Conservation (phyloP, 768 basidiomycete species). For the Lentinula guzmanii region DNA sequence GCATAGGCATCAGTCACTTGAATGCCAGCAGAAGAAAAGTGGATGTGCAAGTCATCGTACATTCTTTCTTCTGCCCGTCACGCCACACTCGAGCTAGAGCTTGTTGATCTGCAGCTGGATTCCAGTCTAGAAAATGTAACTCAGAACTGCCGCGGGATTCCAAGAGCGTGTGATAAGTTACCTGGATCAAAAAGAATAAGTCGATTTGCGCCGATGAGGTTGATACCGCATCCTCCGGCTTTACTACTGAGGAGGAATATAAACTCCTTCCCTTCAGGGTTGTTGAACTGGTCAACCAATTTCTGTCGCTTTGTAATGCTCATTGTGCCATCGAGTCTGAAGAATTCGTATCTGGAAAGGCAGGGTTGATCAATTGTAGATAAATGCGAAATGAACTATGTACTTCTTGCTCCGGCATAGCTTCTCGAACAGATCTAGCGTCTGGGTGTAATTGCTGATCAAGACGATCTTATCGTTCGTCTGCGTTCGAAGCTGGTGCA, state of each 20-base stretch:
- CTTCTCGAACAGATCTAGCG: slow-evolving; percentile 89
- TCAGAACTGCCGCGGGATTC: background rate
- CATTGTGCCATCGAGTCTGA: slow-evolving; percentile 95
- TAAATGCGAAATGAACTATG: slow-evolving; percentile 7
- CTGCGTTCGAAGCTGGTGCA: slow-evolving; percentile 73
- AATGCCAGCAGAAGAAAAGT: background rate
- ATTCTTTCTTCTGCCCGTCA: slow-evolving; percentile 99
- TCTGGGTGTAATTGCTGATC: slow-evolving; percentile 96
- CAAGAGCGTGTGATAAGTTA: slow-evolving; percentile 17
- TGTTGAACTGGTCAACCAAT: slow-evolving; percentile 93
- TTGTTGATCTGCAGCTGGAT: slow-evolving; percentile 97
- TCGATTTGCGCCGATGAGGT: slow-evolving; percentile 92
- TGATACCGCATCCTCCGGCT: slow-evolving; percentile 95
- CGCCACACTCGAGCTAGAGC: slow-evolving; percentile 98
- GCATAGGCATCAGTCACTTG: background rate
- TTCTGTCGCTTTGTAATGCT: slow-evolving; percentile 88
- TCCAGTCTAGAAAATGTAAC: slow-evolving; percentile 69
- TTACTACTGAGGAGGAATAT: slow-evolving; percentile 93
- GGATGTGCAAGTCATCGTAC: slow-evolving; percentile 39
- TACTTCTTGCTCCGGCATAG: slow-evolving; percentile 82
- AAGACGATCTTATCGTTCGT: slow-evolving; percentile 94
- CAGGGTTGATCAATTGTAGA: background rate
- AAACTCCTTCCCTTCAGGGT: slow-evolving; percentile 90
- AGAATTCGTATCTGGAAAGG: slow-evolving; percentile 69
- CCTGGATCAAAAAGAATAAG: slow-evolving; percentile 95